These are phyloP conservation scores for Fusarium albidum DNA, from an alignment of 2,329 filamentous ascomycete genomes.

Conservation along the genomic window DNA sequence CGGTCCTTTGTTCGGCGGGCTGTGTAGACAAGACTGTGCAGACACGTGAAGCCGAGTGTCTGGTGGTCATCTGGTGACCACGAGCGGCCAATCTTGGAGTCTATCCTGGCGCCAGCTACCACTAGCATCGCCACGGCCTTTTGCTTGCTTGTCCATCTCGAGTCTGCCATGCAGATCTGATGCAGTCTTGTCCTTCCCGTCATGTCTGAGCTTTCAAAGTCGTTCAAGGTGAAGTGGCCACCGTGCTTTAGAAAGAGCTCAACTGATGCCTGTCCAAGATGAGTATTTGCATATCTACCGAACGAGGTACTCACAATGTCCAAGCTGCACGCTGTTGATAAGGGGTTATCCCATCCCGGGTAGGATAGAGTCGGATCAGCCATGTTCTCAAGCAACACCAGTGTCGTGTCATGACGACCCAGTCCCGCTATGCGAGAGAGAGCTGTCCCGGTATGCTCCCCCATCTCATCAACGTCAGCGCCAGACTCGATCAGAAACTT, in stretches of 20 bases:
- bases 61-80: conserved; percentile 18
- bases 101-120: background rate
- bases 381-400: conserved; percentile 18
- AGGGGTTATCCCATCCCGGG: conserved; percentile 11
- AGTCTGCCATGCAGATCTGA: conserved; percentile 10
- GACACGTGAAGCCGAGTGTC: conserved; percentile 1
- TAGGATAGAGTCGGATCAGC: conserved; percentile 15
- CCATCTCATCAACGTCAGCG: conserved; percentile 25
- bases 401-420: conserved; percentile 3
- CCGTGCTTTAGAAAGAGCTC: conserved; percentile 9
- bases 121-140: conserved; percentile 8
- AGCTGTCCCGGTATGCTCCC: conserved; percentile 7
- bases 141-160: conserved; percentile 1
- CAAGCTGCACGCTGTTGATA: conserved; percentile 6
- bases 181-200: conserved; percentile 13
- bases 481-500: conserved; percentile 24
- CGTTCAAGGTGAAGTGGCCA: conserved; percentile 1
- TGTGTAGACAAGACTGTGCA: conserved; percentile 10
- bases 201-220: conserved; percentile 12
- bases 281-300: background rate
- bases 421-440: conserved; percentile 10
- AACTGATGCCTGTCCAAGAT: background rate
- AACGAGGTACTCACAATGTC: background rate
- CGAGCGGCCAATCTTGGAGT: background rate
- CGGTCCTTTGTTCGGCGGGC: background rate